phyloP scores from a whole-genome alignment of 768 basidiomycete species.

The Russula earlei region DNA sequence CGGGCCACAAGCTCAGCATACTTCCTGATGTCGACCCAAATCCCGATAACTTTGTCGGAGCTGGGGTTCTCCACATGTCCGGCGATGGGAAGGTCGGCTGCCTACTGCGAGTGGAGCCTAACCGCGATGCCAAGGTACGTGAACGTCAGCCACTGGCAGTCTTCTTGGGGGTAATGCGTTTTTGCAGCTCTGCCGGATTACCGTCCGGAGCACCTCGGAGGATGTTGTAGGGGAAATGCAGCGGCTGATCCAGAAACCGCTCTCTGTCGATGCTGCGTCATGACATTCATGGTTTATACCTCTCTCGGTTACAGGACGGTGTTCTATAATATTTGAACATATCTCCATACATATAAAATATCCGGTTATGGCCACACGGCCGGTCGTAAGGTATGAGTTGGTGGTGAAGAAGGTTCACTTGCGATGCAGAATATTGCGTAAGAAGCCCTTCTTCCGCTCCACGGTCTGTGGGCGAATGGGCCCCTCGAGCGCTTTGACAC shows the following conservation, averaged over 20 bases:
- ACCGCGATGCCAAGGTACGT: conserved; percentile 85
- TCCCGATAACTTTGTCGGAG: conserved; percentile 84
- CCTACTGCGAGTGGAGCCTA: conserved; percentile 86
- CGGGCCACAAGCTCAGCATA: conserved; percentile 67
- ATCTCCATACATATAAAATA: conserved; percentile 18
- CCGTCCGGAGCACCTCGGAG: conserved; percentile 92
- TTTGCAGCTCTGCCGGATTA: conserved; percentile 77
- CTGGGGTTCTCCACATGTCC: conserved; percentile 95
- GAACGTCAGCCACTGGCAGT: not conserved
- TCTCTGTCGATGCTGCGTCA: conserved; percentile 26
- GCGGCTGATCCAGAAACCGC: conserved; percentile 36
- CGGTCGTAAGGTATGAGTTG: not conserved
- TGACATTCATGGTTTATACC: conserved; percentile 4
- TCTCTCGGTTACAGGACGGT: not conserved
- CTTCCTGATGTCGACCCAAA: conserved; percentile 88
- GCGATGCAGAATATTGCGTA: conserved; percentile 33
- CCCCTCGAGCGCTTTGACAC: not conserved
- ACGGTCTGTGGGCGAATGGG: conserved; percentile 14
- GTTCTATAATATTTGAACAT: conserved; percentile 14
- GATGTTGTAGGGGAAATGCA: conserved; percentile 69
- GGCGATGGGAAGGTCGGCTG: conserved; percentile 92
- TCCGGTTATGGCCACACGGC: not conserved
- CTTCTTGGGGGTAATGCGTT: not conserved
- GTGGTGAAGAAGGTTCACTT: conserved; percentile 23
- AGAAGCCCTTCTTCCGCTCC: conserved; percentile 30